Evolutionary conservation across 306 rosid species (phyloP), one percentile per base, ranked within the genome.

Genomic region (Sphenostylis stenocarpa): DNA sequence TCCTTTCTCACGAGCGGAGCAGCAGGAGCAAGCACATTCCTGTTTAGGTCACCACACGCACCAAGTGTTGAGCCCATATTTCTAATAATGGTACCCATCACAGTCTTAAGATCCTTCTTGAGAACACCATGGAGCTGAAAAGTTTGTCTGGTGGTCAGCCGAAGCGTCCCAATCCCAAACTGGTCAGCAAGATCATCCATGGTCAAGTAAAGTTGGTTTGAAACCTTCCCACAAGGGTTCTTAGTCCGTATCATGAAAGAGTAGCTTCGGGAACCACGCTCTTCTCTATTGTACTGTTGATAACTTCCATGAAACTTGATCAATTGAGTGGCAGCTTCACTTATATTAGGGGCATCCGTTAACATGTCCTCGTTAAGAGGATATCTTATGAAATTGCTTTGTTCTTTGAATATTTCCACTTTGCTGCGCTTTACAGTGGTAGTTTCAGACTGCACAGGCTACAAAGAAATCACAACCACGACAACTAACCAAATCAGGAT

Each of bases 171-270:
- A 33, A 96, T 92, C 31, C 99, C 99, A 86, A 96, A 96, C 81
- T 92, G 98, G 76, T 96, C 98, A 0, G 99, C 99, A 55, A 96
- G 99, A 82, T 96, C 99, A 60, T 96, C 97, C 98, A 96, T 92
- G n/a, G 99, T 96, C 87, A 92, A 80, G 89, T 96, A 96, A 38
- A 96, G 94, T 34, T 77, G 80, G 68, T 92, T 96, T 3, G 99
- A 75, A 67, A 96, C 99, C 85, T 92, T 92, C 31, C 99, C 99
- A 43, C 94, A 89, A 7, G 99, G 98, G 74, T 92, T 96, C 85
- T 96, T 96, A 3, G 99, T 96, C 9, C 99, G 97, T 63, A 96
- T 91, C 99, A 96, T 96, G 70, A 96, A 96, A 0, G 99, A 92
- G 82, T 96, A 92, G 38, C 88, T 86, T 79, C 87, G 89, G 52